Conservation (phyloP, 2,329 filamentous ascomycete species). For the Penicillium sp. region DNA sequence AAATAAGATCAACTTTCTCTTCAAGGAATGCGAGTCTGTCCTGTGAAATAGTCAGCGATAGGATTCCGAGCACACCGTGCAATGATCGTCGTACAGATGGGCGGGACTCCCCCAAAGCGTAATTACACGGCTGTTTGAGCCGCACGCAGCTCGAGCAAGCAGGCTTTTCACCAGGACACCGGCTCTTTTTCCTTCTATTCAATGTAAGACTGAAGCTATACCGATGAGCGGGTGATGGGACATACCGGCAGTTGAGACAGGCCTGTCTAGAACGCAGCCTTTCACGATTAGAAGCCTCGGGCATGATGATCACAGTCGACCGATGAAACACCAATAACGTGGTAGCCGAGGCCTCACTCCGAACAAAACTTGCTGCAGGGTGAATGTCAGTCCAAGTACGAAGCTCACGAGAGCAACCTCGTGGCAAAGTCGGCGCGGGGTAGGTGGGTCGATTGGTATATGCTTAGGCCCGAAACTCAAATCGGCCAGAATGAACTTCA, state of each 20-base stretch:
- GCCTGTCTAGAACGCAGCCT: slow-evolving; percentile 35
- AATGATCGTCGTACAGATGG: slow-evolving; percentile 42
- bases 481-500: neutral
- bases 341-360: neutral
- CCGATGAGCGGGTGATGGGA: neutral
- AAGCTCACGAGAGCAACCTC: neutral
- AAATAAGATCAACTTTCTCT: slow-evolving; percentile 53
- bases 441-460: neutral
- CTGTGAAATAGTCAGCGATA: slow-evolving; percentile 21
- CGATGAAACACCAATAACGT: neutral
- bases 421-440: neutral
- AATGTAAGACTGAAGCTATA: slow-evolving; percentile 9
- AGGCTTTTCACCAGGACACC: slow-evolving; percentile 54
- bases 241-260: slow-evolving; percentile 50
- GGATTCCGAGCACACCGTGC: too few species aligned
- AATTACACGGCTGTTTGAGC: slow-evolving; percentile 50
- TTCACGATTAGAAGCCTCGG: slow-evolving; percentile 19
- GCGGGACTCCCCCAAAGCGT: slow-evolving; percentile 41
- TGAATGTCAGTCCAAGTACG: neutral
- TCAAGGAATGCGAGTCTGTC: slow-evolving; percentile 53
- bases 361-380: neutral
- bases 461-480: neutral
- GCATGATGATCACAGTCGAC: neutral
- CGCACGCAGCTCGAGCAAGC: slow-evolving; percentile 53
- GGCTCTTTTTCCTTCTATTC: slow-evolving; percentile 51